Base-by-base conservation (phyloP, 306 rosid genomes). In the Ormosia semicastrata region DNA sequence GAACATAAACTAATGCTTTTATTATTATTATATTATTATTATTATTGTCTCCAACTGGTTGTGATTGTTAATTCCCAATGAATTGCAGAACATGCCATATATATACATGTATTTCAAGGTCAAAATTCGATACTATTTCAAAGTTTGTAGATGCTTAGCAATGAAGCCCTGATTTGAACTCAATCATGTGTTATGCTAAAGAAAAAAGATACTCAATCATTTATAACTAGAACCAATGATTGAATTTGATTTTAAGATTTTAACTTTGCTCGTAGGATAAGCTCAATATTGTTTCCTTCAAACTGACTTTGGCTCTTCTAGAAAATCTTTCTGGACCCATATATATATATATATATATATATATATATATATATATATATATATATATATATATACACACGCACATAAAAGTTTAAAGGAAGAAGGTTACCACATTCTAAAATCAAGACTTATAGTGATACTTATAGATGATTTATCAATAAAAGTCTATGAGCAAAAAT, bases 191-290 rank as follows among this genome's bases (percentile, higher is more conserved):
- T 17, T 18, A 39, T 30, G 6, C 2, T 2, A 47, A 60, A 60
- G 47, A 49, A 17, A 63, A 49, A 33, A 40, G 56, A 18, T 46
- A 41, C 76, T 9, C 47, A 69, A 79, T 57, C 71, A 41, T 79
- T 47, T 46, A 62, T 53, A 14, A 54, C 29, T 44, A 47, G 2
- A 47, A 58, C 33, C 77, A 76, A 76, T 82, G 58, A 75, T 75
- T 74, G 69, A 33, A 57, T 66, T 67, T 58, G 71, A 67, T 53
- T 65, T 37, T 66, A 37, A 50, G 59, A 29, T 64, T 8, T 30
- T 47, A 11, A 62, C 66, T 37, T 80, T n/a, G 29, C 10, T 58
- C 15, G 9, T 57, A 79, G 63, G 30, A 33, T 46, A 79, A 68
- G 36, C 46, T 49, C n/a, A 36, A 59, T 33, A 36, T 24, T 18